Base-by-base conservation (phyloP, 305 asterid genomes). In the Solanum hybrid region DNA sequence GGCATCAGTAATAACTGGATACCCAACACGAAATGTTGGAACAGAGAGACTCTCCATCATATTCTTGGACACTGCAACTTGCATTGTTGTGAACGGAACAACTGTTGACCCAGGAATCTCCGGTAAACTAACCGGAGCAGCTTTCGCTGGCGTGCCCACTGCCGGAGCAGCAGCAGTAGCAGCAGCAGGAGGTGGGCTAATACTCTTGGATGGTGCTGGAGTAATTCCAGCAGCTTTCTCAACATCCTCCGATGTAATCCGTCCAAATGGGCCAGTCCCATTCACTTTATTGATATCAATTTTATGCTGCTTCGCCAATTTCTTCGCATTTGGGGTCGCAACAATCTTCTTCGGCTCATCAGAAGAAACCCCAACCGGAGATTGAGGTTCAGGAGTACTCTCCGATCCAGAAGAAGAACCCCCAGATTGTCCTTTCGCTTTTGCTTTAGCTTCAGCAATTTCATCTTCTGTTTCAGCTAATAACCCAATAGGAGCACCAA, bases 21-120 rank as follows among this genome's bases (percentile, higher is more conserved):
- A 97, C 32, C 99, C 98, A 31, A 97, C 99, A 87, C 98, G 93
- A 89, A 97, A 97, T 26, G 98, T 95, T 3, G 99, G 99, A 71
- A 96, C 98, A 22, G 92, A 90, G 79, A 96, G 91, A 86, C 99
- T 96, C 93, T 97, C 98, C 92, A 95, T 87, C 99, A 97, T 96
- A 89, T 97, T 97, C 94, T 93, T 97, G 6, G 98, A 93, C 26
- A 97, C 98, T 0, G 98, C 99, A 86, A 93, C 90, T 91, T 97
- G 99, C 99, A 97, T 97, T 90, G 96, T 91, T 8, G 98, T 95
- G 88, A 97, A 97, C 0, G 99, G 95, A 88, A 97, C 98, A 80
- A 94, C 92, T 13, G 90, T 94, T 2, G 99, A 90, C 24, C 99
- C 98, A 4, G 96, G 95, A 89, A 95, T 95, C 91, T 94, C 98